Evolutionary conservation across 352 stramenopile genomes (phyloP), one percentile per base, ranked within the genome.

Genomic region (Pythium guiyangense): DNA sequence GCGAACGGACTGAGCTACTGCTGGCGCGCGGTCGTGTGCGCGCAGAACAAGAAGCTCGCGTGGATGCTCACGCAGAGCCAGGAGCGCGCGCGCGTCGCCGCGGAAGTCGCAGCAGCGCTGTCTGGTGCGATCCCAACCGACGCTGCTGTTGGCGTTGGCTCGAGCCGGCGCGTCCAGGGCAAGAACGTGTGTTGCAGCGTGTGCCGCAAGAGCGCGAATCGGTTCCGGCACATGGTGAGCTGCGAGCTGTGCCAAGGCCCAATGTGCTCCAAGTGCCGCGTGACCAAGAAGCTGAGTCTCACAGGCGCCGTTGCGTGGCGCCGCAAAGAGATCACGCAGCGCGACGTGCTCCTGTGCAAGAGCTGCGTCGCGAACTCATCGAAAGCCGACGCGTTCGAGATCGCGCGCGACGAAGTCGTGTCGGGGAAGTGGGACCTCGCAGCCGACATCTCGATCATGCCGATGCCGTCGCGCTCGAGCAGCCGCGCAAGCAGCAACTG

Each of bases 1-100:
- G 49, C 54, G 1, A 63, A 67, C 18, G 61, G 61, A 1, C 27
- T 67, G 18, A 29, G 60, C 14, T 66, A 46, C 35, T 58, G 53
- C 53, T 66, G 54, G 60, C 55, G 55, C 26, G 46, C 60, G 14
- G 53, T 66, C 10, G 49, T 62, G 29, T 66, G 54, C 39, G 34
- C 60, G 18, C 49, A 66, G 50, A 52, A 45, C 60, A 66, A 62
- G 60, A 66, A 66, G 27, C 46, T 66, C 26, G 53, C 57, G 15
- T 62, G 54, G 54, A 9, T 27, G 57, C 15, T 63, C 29, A 56
- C 18, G 20, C 25, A 57, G 15, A 49, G n/a, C 8, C 39, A 57
- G 25, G 52, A 49, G 26, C 35, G 40, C 3, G 11, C 22, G 3
- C 29, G 29, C 17, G 42, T 25, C 15, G 42, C 42, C 5, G 42